Conservation (phyloP, 1,139 yeast genomes). For the Ogataea hybrid region DNA sequence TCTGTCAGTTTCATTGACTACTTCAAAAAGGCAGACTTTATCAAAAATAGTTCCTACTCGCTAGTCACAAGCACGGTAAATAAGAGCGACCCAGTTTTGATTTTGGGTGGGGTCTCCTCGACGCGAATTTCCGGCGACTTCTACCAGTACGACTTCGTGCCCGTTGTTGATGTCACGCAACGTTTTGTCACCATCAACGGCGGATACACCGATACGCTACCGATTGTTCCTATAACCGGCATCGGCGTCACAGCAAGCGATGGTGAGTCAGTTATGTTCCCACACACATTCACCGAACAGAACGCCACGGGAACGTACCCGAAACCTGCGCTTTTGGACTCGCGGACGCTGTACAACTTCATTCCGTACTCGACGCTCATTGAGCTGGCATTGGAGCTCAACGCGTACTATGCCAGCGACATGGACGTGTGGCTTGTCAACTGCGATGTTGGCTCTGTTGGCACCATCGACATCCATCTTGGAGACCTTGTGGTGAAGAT, state of each 20-base stretch:
- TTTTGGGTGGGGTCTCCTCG: conserved; percentile 61
- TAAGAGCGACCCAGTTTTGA: conserved; percentile 33
- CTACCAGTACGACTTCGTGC: conserved; percentile 47
- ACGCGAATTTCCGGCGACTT: conserved; percentile 45
- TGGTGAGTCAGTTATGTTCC: conserved; percentile 41
- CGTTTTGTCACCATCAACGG: conserved; percentile 16
- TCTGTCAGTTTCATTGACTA: conserved; percentile 42
- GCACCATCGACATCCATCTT: conserved; percentile 54
- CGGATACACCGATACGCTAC: conserved; percentile 39
- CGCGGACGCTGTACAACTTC: conserved; percentile 50
- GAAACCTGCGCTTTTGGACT: conserved; percentile 61
- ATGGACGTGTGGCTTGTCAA: conserved; percentile 63
- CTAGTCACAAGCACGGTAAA: conserved; percentile 41
- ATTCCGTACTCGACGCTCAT: conserved; percentile 61
- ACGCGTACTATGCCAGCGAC: conserved; percentile 59
- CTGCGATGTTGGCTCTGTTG: conserved; percentile 54
- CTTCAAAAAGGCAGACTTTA: conserved; percentile 35
- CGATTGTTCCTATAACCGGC: conserved; percentile 57
- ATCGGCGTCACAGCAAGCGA: conserved; percentile 46
- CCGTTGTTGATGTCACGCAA: conserved; percentile 35
- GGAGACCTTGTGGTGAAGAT: conserved; percentile 51
- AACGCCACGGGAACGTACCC: conserved; percentile 26
- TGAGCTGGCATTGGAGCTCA: conserved; percentile 69
- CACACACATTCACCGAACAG: conserved; percentile 31
- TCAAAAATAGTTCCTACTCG: conserved; percentile 54